A percentile compares a stretch with the other conserved stretches of the same genome.
phyloP scores from a whole-genome alignment of 306 rosid species.

The Cucurbita maxima region DNA sequence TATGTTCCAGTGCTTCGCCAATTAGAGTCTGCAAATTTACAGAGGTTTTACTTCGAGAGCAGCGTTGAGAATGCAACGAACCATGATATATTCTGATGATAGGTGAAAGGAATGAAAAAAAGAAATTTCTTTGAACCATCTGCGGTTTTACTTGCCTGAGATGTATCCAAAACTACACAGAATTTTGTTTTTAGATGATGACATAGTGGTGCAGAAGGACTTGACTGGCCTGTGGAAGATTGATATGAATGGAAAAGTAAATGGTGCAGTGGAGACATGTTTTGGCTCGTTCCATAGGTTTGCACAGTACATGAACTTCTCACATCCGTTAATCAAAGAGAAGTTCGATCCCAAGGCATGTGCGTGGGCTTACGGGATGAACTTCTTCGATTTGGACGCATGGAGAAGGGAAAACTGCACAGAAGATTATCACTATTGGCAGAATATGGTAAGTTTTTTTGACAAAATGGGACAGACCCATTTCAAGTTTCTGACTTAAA shows the following conservation, averaged over 20 bases:
- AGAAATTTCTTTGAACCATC: slow-evolving; percentile 5
- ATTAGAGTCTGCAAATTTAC: slow-evolving; percentile 8
- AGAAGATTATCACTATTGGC: slow-evolving; percentile 7
- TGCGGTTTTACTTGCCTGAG: slow-evolving; percentile 5
- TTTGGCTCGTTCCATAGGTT: slow-evolving; percentile 7
- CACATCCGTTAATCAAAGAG: slow-evolving; percentile 4
- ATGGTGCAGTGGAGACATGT: slow-evolving; percentile 4
- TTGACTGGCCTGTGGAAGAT: slow-evolving; percentile 7
- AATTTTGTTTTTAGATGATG: slow-evolving; percentile 5
- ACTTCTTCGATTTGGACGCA: slow-evolving; percentile 4
- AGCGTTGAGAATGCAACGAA: slow-evolving; percentile 4
- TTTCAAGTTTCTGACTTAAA: neutral
- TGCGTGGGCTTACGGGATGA: slow-evolving; percentile 10
- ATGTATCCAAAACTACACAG: slow-evolving; percentile 6
- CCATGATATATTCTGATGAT: too few species aligned
- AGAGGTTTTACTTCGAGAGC: slow-evolving; percentile 4
- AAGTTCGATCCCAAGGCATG: slow-evolving; percentile 5
- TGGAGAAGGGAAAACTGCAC: slow-evolving; percentile 8
- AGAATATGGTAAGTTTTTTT: neutral
- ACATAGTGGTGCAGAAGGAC: neutral
- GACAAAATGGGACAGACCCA: neutral
- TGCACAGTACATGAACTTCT: slow-evolving; percentile 11
- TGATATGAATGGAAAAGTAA: slow-evolving; percentile 3
- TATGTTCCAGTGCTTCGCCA: slow-evolving; percentile 5
- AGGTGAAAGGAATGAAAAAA: too few species aligned